Evolutionary conservation across 139 green algal genomes (phyloP).

Genomic region (Tetratostichococcus sp.): DNA sequence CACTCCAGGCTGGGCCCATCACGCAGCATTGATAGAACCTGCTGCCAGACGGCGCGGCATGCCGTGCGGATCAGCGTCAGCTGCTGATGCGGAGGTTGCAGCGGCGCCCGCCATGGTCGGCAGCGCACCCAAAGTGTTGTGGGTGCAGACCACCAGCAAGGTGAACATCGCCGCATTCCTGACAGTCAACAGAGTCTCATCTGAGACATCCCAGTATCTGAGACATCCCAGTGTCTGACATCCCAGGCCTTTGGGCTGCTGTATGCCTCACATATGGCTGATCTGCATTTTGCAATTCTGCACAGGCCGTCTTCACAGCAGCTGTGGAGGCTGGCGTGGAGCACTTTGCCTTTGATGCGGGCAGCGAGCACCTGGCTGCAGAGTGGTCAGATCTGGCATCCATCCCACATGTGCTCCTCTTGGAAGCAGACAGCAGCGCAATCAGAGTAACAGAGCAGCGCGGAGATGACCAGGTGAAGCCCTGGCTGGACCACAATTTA

Average conservation of each 20-base stretch:
- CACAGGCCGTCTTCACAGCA: constrained; percentile 3
- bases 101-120: too few relatives aligned
- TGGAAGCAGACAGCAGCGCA: background rate
- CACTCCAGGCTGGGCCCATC: too few relatives aligned
- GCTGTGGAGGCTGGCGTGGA: constrained; percentile 4
- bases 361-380: background rate
- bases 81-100: too few relatives aligned
- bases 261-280: background rate
- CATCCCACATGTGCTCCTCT: background rate
- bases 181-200: background rate
- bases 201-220: too few relatives aligned
- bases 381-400: background rate
- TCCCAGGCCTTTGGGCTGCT: too few relatives aligned
- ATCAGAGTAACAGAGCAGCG: too few relatives aligned
- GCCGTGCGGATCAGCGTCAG: too few relatives aligned
- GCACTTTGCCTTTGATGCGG: constrained; percentile 4
- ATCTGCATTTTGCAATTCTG: background rate
- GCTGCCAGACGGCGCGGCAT: too few relatives aligned
- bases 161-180: background rate
- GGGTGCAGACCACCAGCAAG: background rate
- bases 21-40: too few relatives aligned
- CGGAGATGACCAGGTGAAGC: background rate
- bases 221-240: too few relatives aligned
- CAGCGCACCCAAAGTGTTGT: background rate
- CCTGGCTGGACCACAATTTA: too few relatives aligned